These are phyloP conservation scores for Pulveroboletus sp. DNA, from an alignment of 768 basidiomycete species.

Conservation along the genomic window DNA sequence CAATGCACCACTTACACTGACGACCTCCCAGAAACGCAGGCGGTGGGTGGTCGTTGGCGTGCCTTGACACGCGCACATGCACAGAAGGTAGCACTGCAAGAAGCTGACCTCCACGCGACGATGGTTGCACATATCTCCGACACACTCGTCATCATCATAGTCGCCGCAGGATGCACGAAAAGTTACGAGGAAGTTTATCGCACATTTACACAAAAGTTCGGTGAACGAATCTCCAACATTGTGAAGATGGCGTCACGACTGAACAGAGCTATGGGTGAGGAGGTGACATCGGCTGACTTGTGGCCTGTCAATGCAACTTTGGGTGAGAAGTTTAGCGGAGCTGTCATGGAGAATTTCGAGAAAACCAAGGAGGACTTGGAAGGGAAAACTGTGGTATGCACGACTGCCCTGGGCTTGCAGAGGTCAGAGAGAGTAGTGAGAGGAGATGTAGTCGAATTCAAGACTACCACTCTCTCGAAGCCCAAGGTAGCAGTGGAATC, in stretches of 20 bases:
- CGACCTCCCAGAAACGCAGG: slow-evolving; percentile 40
- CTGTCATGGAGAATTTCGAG: slow-evolving; percentile 46
- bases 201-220: slow-evolving; percentile 31
- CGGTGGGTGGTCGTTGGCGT: slow-evolving; percentile 52
- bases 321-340: slow-evolving; percentile 37
- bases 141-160: slow-evolving; percentile 39
- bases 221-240: slow-evolving; percentile 32
- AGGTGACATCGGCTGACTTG: slow-evolving; percentile 52
- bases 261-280: slow-evolving; percentile 52
- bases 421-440: slow-evolving; percentile 33
- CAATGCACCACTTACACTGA: not conserved
- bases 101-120: slow-evolving; percentile 29
- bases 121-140: slow-evolving; percentile 44
- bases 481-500: slow-evolving; percentile 50
- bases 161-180: slow-evolving; percentile 37
- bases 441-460: slow-evolving; percentile 44
- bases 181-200: slow-evolving; percentile 30
- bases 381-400: slow-evolving; percentile 42
- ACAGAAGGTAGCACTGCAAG: slow-evolving; percentile 28
- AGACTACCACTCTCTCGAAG: slow-evolving; percentile 44
- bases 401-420: slow-evolving; percentile 51
- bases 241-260: slow-evolving; percentile 30
- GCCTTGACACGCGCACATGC: slow-evolving; percentile 48
- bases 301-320: slow-evolving; percentile 44
- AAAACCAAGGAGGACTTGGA: slow-evolving; percentile 8